Conservation (phyloP, 106 monocot genomes). For the Dendrobium catenatum region DNA sequence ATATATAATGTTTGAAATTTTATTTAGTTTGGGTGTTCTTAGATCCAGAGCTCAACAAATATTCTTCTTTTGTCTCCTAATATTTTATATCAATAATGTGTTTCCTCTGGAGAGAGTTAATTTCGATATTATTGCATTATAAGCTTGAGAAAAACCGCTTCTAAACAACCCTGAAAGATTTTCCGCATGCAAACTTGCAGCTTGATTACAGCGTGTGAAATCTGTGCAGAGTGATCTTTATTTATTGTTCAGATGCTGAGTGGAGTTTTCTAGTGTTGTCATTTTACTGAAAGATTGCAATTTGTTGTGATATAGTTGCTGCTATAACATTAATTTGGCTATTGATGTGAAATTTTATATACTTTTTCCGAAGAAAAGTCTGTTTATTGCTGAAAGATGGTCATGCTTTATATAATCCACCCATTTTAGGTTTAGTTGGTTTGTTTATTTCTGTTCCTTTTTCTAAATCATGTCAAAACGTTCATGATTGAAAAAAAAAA, state of each 20-base stretch:
- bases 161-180: not conserved
- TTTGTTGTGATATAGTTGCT: not conserved
- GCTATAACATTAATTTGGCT: too few relatives aligned
- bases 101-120: not conserved
- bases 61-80: not conserved
- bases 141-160: not conserved
- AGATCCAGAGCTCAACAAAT: not conserved
- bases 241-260: not conserved
- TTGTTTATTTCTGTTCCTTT: too few relatives aligned
- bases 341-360: too few relatives aligned
- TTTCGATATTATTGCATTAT: not conserved
- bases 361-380: too few relatives aligned
- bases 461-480: too few relatives aligned
- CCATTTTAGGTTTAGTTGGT: too few relatives aligned
- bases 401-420: too few relatives aligned
- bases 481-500: too few relatives aligned
- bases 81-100: not conserved
- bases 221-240: not conserved
- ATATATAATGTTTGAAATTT: too few relatives aligned
- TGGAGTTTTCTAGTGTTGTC: not conserved
- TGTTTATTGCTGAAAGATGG: too few relatives aligned
- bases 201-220: not conserved
- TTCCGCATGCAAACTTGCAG: not conserved
- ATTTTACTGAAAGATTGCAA: not conserved
- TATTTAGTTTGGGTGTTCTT: not conserved